These are phyloP conservation scores for Candida hispaniensis DNA, from an alignment of 805 yeast species.

Conservation along the genomic window DNA sequence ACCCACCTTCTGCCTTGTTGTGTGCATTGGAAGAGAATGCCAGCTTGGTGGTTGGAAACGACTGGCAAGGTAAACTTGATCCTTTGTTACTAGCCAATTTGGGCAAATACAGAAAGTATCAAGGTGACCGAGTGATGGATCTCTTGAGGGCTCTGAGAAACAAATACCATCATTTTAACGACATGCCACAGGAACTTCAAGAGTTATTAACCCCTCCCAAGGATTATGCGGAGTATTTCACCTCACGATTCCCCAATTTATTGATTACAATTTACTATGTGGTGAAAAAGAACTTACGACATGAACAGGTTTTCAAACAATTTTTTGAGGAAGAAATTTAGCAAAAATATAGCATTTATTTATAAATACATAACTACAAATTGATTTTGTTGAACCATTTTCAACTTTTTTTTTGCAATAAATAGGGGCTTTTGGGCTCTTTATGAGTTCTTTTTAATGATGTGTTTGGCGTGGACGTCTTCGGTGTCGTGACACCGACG, in stretches of 20 bases:
- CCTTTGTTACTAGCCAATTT: conserved; percentile 64
- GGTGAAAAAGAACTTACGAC: conserved; percentile 44
- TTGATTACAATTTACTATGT: conserved; percentile 64
- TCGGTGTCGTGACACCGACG: too few species aligned
- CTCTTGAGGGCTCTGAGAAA: conserved; percentile 80
- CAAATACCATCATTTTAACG: conserved; percentile 90
- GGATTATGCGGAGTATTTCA: conserved; percentile 74
- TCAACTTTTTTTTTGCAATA: too few species aligned
- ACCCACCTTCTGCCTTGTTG: conserved; percentile 59
- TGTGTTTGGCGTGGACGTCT: too few species aligned
- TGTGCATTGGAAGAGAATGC: conserved; percentile 45
- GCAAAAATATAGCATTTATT: too few species aligned
- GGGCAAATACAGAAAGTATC: conserved; percentile 85
- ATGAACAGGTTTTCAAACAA: conserved; percentile 49
- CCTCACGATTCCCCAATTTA: conserved; percentile 62
- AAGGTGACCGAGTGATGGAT: conserved; percentile 69
- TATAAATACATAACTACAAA: too few species aligned
- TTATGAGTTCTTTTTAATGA: too few species aligned
- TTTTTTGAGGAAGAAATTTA: conserved; percentile 33
- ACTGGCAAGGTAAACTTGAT: conserved; percentile 75
- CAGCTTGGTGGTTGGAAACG: conserved; percentile 36
- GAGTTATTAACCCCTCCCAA: conserved; percentile 68
- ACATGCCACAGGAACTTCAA: conserved; percentile 60
- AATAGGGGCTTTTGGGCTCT: too few species aligned
- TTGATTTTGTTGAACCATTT: too few species aligned